These are phyloP conservation scores for Trichophyton schoenleinii DNA, from an alignment of 2,329 filamentous ascomycete genomes.

Conservation along the genomic window DNA sequence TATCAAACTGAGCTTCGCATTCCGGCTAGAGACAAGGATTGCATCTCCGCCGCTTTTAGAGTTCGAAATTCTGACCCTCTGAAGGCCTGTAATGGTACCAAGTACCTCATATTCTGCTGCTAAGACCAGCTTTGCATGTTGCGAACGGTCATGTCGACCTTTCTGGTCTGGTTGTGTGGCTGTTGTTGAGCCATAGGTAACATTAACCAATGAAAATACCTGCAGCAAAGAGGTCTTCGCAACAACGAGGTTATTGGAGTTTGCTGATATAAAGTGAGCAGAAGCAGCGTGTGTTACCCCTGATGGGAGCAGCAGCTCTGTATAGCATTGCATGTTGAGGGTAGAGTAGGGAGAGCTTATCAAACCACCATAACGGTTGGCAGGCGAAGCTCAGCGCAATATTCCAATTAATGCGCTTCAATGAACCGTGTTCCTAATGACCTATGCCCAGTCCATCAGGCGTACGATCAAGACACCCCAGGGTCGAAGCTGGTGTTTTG, in stretches of 20 bases:
- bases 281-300: constrained; percentile 80
- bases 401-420: neutral
- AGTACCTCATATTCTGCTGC: constrained; percentile 72
- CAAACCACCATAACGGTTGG: neutral
- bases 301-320: constrained; percentile 85
- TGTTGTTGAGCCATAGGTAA: constrained; percentile 32
- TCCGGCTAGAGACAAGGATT: constrained; percentile 70
- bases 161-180: constrained; percentile 35
- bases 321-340: constrained; percentile 80
- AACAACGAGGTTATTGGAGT: constrained; percentile 74
- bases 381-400: neutral
- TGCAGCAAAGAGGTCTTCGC: constrained; percentile 88
- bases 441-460: neutral
- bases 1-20: constrained; percentile 83
- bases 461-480: neutral
- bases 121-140: constrained; percentile 67
- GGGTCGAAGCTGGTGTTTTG: neutral
- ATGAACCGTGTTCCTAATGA: neutral
- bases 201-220: constrained; percentile 63
- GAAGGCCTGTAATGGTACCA: constrained; percentile 73
- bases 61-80: constrained; percentile 57
- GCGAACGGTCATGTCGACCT: constrained; percentile 49
- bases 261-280: constrained; percentile 62
- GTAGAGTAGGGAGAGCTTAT: neutral
- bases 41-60: constrained; percentile 73